Base-by-base conservation (phyloP, 2,329 filamentous ascomycete genomes). In the Diplodia sapinea region DNA sequence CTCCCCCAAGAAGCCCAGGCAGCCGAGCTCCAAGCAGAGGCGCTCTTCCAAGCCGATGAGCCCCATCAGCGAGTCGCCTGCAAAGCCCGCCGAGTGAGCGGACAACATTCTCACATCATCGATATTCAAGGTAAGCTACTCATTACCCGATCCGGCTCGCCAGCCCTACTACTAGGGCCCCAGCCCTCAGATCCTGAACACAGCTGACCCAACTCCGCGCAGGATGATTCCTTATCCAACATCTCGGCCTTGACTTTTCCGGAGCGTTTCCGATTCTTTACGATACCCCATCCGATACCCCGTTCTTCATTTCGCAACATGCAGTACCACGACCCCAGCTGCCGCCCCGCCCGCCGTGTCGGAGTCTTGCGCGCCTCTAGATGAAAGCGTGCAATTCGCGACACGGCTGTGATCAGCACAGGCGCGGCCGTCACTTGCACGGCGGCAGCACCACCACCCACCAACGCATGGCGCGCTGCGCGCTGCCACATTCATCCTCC, bases 31-130 rank as follows among this genome's bases (percentile, higher is more conserved):
- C 54, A 74, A 80, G 75, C 74, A 75, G 68, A 74, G 77, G 51
- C 75, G 78, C 65, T 71, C 76, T 2, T 79, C 78, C 52, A 80
- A 79, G 74, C 78, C 79, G 13, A 80, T 81, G 79, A 77, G 75
- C 66, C 78, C 79, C 66, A 80, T 81, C 68, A 73, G 77, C 12
- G 79, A 81, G 74, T 77, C 76, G 8, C 76, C 77, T 23, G 78
- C 79, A 70, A 65, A 62, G n/a, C 74, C 75, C 17, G 72, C 73
- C 26, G 78, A 79, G 72, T 80, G 74, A 79, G 70, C 29, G 69
- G 55, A n/a, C 36, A 13, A 2, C 6, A 43, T 36, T 66, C 64
- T 66, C 43, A 66, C 64, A 55, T 57, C 55, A 50, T 57, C 51
- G 36, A 55, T 38, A 57, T 65, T 63, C 29, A 47, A 33, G 31